phyloP scores from a whole-genome alignment of 495 filamentous ascomycete genomes.

The Podospora comata region DNA sequence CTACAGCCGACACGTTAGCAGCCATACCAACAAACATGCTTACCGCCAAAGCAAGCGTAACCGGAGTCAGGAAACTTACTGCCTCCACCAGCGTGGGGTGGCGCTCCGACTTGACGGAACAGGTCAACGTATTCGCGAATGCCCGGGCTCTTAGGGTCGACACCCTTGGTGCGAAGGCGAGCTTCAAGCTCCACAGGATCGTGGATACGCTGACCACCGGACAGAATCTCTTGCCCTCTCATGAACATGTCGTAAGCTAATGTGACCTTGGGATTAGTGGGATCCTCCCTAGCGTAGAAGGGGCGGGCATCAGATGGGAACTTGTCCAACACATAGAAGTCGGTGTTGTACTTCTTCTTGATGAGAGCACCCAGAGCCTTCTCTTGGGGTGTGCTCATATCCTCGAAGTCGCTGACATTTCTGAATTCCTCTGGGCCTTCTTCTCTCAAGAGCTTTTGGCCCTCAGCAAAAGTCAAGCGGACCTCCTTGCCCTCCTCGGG shows the following conservation, averaged over 20 bases:
- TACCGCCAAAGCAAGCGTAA: conserved; percentile 40
- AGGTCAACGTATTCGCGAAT: conserved; percentile 70
- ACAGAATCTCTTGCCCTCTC: conserved; percentile 73
- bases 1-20: conserved; percentile 69
- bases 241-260: conserved; percentile 81
- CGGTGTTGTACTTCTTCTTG: conserved; percentile 81
- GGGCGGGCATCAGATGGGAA: conserved; percentile 82
- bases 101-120: conserved; percentile 69
- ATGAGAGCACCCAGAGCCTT: conserved; percentile 73
- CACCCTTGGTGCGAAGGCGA: conserved; percentile 65
- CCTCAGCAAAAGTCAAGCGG: conserved; percentile 81
- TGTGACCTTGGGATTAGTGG: conserved; percentile 59
- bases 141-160: conserved; percentile 67
- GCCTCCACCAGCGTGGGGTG: conserved; percentile 75
- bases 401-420: conserved; percentile 69
- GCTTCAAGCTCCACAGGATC: conserved; percentile 61
- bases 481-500: conserved; percentile 69
- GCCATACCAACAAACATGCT: conserved; percentile 79
- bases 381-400: conserved; percentile 80
- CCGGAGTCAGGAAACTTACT: conserved; percentile 44
- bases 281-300: conserved; percentile 85
- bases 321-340: conserved; percentile 91
- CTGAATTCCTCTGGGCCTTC: conserved; percentile 63
- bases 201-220: conserved; percentile 81
- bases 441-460: conserved; percentile 73